Percentiles rank a stretch among this genome's conserved stretches.
Evolutionary conservation across 1,284 basidiomycete species (phyloP).

Genomic region (Thelephora terrestris): DNA sequence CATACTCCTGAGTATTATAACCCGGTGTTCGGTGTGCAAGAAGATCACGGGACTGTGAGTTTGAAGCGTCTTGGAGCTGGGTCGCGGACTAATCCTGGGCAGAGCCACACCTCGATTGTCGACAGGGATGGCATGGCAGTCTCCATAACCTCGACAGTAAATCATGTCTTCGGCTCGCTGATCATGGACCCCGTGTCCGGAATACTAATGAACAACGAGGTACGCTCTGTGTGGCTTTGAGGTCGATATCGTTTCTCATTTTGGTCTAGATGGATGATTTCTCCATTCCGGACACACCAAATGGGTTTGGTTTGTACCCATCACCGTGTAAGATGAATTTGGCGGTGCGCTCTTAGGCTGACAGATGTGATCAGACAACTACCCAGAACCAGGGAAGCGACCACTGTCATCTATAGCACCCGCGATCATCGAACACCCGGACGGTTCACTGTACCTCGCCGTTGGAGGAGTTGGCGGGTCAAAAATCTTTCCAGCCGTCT

Average conservation of each 20-base stretch:
- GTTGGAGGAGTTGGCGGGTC: slow-evolving; percentile 85
- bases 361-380: slow-evolving; percentile 52
- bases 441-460: slow-evolving; percentile 63
- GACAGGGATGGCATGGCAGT: slow-evolving; percentile 83
- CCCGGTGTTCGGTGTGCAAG: slow-evolving; percentile 66
- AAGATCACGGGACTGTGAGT: slow-evolving; percentile 81
- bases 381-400: slow-evolving; percentile 77
- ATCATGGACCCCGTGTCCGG: slow-evolving; percentile 82
- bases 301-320: slow-evolving; percentile 77
- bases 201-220: slow-evolving; percentile 84
- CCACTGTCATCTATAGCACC: slow-evolving; percentile 81
- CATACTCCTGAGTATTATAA: slow-evolving; percentile 78
- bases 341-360: not conserved
- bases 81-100: not conserved
- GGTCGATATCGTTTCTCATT: not conserved
- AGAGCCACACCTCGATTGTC: slow-evolving; percentile 77
- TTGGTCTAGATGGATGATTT: slow-evolving; percentile 76
- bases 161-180: slow-evolving; percentile 78
- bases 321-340: slow-evolving; percentile 57
- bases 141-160: slow-evolving; percentile 80
- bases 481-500: slow-evolving; percentile 73
- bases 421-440: slow-evolving; percentile 65
- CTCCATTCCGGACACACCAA: slow-evolving; percentile 69
- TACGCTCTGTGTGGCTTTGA: slow-evolving; percentile 10
- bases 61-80: slow-evolving; percentile 2